phyloP scores from a whole-genome alignment of 208 protist species.

The Acanthamoeba culbertsoni region DNA sequence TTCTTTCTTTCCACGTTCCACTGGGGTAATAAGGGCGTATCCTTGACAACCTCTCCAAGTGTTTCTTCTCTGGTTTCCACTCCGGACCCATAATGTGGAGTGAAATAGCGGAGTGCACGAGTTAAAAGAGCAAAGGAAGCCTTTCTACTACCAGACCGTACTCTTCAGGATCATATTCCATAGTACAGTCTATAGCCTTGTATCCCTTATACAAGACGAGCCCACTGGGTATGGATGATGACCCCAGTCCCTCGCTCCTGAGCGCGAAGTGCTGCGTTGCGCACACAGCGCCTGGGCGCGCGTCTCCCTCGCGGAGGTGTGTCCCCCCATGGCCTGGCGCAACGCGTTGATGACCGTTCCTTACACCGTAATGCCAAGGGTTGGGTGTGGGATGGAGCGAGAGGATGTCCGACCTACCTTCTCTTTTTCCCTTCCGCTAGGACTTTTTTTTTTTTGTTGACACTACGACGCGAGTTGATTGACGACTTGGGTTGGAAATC shows the following conservation, averaged over 20 bases:
- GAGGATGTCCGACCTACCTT: conserved; percentile 59
- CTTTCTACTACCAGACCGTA: too few species aligned
- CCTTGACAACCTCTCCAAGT: too few species aligned
- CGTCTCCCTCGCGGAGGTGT: background rate
- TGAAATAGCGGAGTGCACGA: too few species aligned
- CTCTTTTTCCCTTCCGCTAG: background rate
- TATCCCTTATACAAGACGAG: conserved; percentile 60
- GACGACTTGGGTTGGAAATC: too few species aligned
- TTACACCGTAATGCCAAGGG: conserved; percentile 44
- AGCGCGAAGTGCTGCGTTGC: conserved; percentile 52
- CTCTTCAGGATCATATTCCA: conserved; percentile 63
- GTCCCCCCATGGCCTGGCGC: conserved; percentile 1
- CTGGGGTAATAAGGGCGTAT: too few species aligned
- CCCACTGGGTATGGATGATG: conserved; percentile 60
- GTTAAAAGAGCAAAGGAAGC: too few species aligned
- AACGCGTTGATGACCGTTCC: conserved; percentile 54
- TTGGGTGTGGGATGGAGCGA: conserved; percentile 52
- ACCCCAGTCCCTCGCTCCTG: conserved; percentile 50
- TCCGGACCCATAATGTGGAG: too few species aligned
- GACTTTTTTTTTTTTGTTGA: too few species aligned
- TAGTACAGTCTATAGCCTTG: conserved; percentile 59
- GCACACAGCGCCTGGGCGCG: background rate
- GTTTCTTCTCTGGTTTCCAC: too few species aligned
- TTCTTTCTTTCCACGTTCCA: too few species aligned
- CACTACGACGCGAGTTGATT: too few species aligned